Base-by-base conservation (phyloP, 768 basidiomycete species). In the Gymnopilus dilepis region DNA sequence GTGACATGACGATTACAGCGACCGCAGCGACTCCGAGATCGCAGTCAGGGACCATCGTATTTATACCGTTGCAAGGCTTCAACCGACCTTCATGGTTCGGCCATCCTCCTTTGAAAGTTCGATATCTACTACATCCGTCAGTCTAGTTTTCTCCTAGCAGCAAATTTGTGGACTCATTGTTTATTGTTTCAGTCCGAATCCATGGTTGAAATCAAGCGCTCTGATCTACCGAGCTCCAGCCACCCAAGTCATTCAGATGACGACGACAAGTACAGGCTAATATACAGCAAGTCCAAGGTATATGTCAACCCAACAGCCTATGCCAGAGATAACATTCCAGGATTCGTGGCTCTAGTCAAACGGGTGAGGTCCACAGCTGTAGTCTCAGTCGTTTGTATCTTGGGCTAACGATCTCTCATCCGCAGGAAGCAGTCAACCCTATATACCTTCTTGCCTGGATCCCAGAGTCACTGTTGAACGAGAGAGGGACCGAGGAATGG, bases 221-320 rank as follows among this genome's bases (percentile, higher is more conserved):
- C 74, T 33, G 76, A 77, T 58, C 60, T 67, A 47, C 65, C 70
- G 48, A 55, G 70, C 56, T 68, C 69, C 62, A 61, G 62, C 43
- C 30, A 59, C 50, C 48, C 56, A 40, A 56, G 56, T 37, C 43
- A 37, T 22, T 28, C 62, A 50, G 68, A 69, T 6, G 81, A 84
- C 58, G 87, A 89, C 66, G 87, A 87, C 67, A 87, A 85, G 73
- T 85, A 86, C 71, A 82, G 91, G 45, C 80, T 98, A 50, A 73
- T 98, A 13, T 97, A 94, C 68, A 90, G 88, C 74, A 97, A 97
- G 73, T 93, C 91, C 41, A 96, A 95, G 73, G 97, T 98, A 45
- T 95, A 97, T 71, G 88, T 99, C 43, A 94, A 98, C 67, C 97
- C 97, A 0, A 97, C 95, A 2, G 87, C 91, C 3, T 96, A 95